These are phyloP conservation scores for Blastobotrys americana DNA, from an alignment of 805 yeast genomes.

Conservation along the genomic window DNA sequence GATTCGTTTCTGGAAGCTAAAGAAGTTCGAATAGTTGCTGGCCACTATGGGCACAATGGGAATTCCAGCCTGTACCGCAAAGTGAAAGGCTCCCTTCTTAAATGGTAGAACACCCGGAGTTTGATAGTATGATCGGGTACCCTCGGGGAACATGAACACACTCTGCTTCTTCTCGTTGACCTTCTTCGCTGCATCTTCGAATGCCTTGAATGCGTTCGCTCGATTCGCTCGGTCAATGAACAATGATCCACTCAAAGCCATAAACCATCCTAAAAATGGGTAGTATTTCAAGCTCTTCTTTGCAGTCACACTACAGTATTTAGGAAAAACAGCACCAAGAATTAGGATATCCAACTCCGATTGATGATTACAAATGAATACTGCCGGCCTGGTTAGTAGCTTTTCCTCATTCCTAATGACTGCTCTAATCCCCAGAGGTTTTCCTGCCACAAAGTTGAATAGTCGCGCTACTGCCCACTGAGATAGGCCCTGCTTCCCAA, in stretches of 20 bases:
- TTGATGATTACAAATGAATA: constrained; percentile 84
- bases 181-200: constrained; percentile 58
- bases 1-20: constrained; percentile 51
- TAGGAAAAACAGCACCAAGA: constrained; percentile 78
- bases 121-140: constrained; percentile 78
- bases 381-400: constrained; percentile 57
- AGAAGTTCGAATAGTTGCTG: constrained; percentile 71
- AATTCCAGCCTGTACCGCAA: constrained; percentile 86
- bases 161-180: constrained; percentile 62
- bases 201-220: constrained; percentile 65
- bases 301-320: constrained; percentile 86
- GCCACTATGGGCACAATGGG: constrained; percentile 88
- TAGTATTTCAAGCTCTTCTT: constrained; percentile 74
- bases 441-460: constrained; percentile 57
- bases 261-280: constrained; percentile 96
- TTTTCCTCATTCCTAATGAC: constrained; percentile 60
- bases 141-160: constrained; percentile 92
- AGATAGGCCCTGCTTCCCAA: constrained; percentile 71
- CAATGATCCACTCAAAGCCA: constrained; percentile 83
- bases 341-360: constrained; percentile 77
- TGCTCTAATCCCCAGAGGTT: constrained; percentile 61
- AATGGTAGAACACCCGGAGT: constrained; percentile 72
- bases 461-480: constrained; percentile 89
- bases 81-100: constrained; percentile 96
- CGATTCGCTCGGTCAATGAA: constrained; percentile 80